A percentile compares a stretch with the other conserved stretches of the same genome.
Conservation (phyloP, 2,329 filamentous ascomycete genomes). For the Monilinia laxa region DNA sequence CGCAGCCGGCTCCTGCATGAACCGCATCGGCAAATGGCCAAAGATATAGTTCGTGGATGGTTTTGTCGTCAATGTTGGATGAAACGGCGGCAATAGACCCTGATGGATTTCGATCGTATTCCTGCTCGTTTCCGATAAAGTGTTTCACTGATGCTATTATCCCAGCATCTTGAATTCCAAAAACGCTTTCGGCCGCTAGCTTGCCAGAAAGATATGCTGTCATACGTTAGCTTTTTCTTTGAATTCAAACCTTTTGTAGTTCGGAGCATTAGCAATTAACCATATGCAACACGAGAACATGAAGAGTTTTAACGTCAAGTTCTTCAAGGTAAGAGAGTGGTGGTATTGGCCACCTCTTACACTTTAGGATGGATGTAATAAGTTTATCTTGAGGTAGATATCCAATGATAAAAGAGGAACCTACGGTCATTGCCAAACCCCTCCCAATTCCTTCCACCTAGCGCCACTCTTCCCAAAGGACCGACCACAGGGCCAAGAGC, state of each 20-base stretch:
- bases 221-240: background rate
- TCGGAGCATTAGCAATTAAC: too few relatives aligned
- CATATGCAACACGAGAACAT: too few relatives aligned
- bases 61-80: conserved; percentile 74
- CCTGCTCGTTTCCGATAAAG: conserved; percentile 76
- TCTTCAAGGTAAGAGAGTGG: too few relatives aligned
- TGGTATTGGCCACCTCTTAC: too few relatives aligned
- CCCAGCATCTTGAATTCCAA: conserved; percentile 33
- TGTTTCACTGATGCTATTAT: conserved; percentile 37
- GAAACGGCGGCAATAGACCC: conserved; percentile 49
- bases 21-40: conserved; percentile 85
- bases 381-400: background rate
- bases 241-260: too few relatives aligned
- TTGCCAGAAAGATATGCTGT: conserved; percentile 62
- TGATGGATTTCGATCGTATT: conserved; percentile 48
- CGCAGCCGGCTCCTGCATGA: conserved; percentile 69
- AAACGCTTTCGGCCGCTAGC: conserved; percentile 32
- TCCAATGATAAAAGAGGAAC: conserved; percentile 1
- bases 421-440: conserved; percentile 42
- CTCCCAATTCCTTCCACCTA: conserved; percentile 71
- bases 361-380: too few relatives aligned
- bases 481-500: conserved; percentile 52
- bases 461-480: conserved; percentile 64
- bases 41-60: conserved; percentile 73
- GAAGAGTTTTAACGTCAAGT: too few relatives aligned